Evolutionary conservation across 179 eudicot genomes (phyloP).

Genomic region (Heliamphora pulchella): DNA sequence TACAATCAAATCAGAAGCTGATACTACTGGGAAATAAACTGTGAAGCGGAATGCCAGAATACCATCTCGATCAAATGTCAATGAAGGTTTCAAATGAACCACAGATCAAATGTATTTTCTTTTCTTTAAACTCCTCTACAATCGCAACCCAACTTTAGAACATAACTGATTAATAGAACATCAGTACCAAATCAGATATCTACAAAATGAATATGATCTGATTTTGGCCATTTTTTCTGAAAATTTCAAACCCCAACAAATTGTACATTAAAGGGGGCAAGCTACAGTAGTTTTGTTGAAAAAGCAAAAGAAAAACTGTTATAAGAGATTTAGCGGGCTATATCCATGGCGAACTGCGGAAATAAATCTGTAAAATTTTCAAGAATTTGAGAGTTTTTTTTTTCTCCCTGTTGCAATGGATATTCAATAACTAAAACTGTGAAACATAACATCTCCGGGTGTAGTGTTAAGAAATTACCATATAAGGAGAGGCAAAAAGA

Average conservation of each 20-base stretch:
- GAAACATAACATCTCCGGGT: neutral
- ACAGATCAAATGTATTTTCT: too few species aligned
- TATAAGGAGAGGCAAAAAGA: conserved; percentile 10
- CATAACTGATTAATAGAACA: neutral
- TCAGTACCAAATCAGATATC: neutral
- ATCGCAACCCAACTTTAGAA: too few species aligned
- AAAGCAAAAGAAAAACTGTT: neutral
- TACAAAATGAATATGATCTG: neutral
- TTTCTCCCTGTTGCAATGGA: neutral
- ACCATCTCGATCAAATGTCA: too few species aligned
- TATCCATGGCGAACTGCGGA: neutral
- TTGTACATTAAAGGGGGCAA: neutral
- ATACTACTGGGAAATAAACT: too few species aligned
- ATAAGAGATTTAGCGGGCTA: neutral
- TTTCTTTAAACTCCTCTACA: too few species aligned
- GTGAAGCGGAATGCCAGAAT: too few species aligned
- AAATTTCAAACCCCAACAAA: neutral
- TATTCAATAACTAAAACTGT: neutral
- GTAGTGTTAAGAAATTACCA: conserved; percentile 15
- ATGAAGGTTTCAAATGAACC: too few species aligned
- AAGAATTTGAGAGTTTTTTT: too few species aligned
- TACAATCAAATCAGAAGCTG: too few species aligned
- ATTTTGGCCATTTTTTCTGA: neutral
- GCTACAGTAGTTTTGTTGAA: neutral
- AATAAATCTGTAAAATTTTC: too few species aligned